These are phyloP conservation scores for Sordaria brevicollis DNA, from an alignment of 495 filamentous ascomycete species.

Conservation along the genomic window DNA sequence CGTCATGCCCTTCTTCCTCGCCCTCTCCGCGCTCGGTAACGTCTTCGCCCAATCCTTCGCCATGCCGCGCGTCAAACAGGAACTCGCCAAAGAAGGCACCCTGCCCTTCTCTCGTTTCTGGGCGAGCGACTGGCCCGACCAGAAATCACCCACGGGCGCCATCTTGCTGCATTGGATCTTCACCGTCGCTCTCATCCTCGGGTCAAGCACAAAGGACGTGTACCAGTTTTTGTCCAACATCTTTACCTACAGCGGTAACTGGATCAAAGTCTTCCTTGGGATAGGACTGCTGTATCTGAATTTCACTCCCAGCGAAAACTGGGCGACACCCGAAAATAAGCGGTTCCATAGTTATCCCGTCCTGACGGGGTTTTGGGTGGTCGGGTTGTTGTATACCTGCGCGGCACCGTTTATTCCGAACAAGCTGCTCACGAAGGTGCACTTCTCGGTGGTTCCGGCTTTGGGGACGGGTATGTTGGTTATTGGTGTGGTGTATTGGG, in stretches of 20 bases:
- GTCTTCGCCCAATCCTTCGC: conserved; percentile 55
- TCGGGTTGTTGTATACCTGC: conserved; percentile 31
- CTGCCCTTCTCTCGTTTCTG: conserved; percentile 46
- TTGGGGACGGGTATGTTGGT: conserved; percentile 33
- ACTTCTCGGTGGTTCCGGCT: conserved; percentile 33
- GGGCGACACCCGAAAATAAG: conserved; percentile 11
- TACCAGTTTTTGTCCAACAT: conserved; percentile 21
- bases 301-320: conserved; percentile 28
- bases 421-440: conserved; percentile 20
- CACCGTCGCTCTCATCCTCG: conserved; percentile 48
- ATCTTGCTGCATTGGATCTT: conserved; percentile 55
- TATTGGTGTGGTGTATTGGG: conserved; percentile 34
- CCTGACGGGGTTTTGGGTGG: conserved; percentile 34
- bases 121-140: conserved; percentile 49
- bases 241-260: conserved; percentile 27
- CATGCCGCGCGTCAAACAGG: conserved; percentile 49
- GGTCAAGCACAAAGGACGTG: conserved; percentile 9
- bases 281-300: conserved; percentile 32
- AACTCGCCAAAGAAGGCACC: conserved; percentile 50
- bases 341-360: conserved; percentile 27
- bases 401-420: conserved; percentile 34
- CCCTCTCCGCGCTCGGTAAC: conserved; percentile 54
- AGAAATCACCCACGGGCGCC: conserved; percentile 46
- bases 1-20: conserved; percentile 53
- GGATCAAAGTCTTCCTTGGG: conserved; percentile 43